Evolutionary conservation across 164 flowering plant species (phyloP).

Genomic region (Echeveria elegans): DNA sequence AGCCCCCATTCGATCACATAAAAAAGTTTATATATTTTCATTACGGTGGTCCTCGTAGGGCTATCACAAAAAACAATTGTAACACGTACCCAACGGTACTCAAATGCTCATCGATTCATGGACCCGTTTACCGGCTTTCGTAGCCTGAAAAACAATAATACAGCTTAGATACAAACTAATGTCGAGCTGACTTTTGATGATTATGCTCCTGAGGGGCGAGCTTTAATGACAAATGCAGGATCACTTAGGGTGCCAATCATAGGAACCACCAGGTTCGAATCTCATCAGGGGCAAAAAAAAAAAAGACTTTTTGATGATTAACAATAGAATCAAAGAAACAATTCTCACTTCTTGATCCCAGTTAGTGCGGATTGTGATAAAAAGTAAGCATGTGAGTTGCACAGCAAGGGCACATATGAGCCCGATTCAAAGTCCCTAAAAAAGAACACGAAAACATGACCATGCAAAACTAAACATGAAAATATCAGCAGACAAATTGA

Average conservation of each 20-base stretch:
- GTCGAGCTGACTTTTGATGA: neutral
- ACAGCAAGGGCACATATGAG: conserved; percentile 48
- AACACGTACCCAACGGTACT: no score
- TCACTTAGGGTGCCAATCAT: no score
- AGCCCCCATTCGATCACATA: no score
- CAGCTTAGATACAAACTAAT: neutral
- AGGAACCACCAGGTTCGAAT: no score
- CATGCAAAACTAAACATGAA: neutral
- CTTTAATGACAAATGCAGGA: no score
- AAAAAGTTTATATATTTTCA: no score
- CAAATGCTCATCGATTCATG: conserved; percentile 1
- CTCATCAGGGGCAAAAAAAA: no score
- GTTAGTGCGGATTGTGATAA: conserved; percentile 38
- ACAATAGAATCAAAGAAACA: neutral
- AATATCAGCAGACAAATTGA: neutral
- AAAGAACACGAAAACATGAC: neutral
- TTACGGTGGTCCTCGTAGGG: no score
- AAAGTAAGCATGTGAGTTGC: conserved; percentile 32
- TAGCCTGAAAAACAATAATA: neutral
- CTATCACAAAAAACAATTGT: no score
- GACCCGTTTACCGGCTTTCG: neutral
- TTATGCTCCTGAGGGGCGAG: no score
- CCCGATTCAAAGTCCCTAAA: conserved; percentile 75
- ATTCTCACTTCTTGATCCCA: conserved; percentile 60
- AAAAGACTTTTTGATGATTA: neutral